Evolutionary conservation across 192 early-diverging fungal species (phyloP).

Genomic region (Coemansia pectinata): DNA sequence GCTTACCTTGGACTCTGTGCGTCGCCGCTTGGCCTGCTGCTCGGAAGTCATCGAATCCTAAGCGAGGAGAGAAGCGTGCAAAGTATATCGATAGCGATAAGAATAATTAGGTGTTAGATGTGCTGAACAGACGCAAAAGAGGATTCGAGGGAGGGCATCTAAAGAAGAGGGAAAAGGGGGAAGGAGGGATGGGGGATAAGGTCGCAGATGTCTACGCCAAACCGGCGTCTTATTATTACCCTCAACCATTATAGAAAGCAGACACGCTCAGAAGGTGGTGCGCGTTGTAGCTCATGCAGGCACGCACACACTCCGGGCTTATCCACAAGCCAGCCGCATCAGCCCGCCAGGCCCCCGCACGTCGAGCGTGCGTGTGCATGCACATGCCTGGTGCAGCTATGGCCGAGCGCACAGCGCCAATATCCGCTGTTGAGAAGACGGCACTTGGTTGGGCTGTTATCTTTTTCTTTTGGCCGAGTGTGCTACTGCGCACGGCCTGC

Average conservation of each 20-base stretch:
- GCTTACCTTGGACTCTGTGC: slow-evolving; percentile 51
- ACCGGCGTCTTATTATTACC: slow-evolving; percentile 21
- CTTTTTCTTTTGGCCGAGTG: not conserved
- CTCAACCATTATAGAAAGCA: slow-evolving; percentile 11
- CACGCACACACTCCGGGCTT: slow-evolving; percentile 8
- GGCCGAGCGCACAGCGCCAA: slow-evolving; percentile 8
- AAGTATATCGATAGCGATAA: slow-evolving; percentile 22
- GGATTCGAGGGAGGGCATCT: slow-evolving; percentile 12
- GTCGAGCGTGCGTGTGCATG: slow-evolving; percentile 3
- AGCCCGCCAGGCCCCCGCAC: not conserved
- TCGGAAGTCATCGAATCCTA: slow-evolving; percentile 49
- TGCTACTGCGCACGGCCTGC: not conserved
- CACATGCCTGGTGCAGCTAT: not conserved
- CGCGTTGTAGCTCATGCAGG: slow-evolving; percentile 8
- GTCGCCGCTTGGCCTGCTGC: slow-evolving; percentile 54
- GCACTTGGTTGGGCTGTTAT: not conserved
- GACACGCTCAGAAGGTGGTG: not conserved
- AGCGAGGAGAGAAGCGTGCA: slow-evolving; percentile 2
- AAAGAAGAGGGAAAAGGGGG: slow-evolving; percentile 17
- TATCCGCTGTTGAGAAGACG: not conserved
- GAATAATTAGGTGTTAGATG: slow-evolving; percentile 8
- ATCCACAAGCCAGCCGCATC: slow-evolving; percentile 2
- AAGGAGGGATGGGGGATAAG: slow-evolving; percentile 15
- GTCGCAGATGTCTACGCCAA: slow-evolving; percentile 28
- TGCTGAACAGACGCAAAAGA: slow-evolving; percentile 9